A percentile compares a stretch with the other conserved stretches of the same genome.
Conservation (phyloP, 1,284 basidiomycete species). For the Rhodotorula sp. region DNA sequence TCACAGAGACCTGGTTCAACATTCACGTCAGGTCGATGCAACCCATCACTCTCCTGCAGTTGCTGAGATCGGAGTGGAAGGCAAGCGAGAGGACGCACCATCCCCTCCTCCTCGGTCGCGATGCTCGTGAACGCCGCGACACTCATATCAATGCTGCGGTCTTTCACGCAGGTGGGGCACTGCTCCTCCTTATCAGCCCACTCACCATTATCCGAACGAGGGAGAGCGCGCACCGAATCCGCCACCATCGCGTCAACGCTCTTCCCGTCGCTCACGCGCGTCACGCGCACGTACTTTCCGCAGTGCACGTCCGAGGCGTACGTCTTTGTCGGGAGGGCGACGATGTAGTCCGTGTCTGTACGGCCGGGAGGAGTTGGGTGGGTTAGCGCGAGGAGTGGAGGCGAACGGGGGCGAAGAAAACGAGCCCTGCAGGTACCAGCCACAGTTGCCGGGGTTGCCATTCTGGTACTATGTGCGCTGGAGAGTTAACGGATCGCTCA, state of each 20-base stretch:
- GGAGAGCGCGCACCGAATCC: conserved; percentile 56
- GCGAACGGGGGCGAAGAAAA: not conserved
- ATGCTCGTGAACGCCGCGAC: not conserved
- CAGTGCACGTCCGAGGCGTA: conserved; percentile 61
- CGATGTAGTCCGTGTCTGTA: conserved; percentile 56
- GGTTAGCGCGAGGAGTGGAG: not conserved
- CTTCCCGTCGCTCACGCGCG: conserved; percentile 55
- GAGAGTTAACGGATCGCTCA: not conserved
- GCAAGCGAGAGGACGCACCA: not conserved
- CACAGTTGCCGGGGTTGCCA: conserved; percentile 4
- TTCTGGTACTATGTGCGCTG: not conserved
- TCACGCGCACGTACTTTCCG: conserved; percentile 53
- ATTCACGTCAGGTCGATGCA: not conserved
- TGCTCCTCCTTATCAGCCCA: not conserved
- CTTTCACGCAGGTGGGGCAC: not conserved
- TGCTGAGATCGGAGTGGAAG: not conserved
- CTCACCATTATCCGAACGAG: not conserved
- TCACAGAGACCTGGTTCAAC: not conserved
- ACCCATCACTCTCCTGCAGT: too few relatives aligned
- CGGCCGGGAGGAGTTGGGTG: not conserved
- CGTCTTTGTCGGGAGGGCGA: conserved; percentile 58
- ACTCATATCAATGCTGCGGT: not conserved
- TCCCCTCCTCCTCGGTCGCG: not conserved
- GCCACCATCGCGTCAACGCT: conserved; percentile 65
- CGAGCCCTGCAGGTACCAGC: not conserved